Percentiles rank a stretch among this genome's conserved stretches.
Evolutionary conservation across 148 eudicot species (phyloP).

Genomic region (Chenopodium formosanum): DNA sequence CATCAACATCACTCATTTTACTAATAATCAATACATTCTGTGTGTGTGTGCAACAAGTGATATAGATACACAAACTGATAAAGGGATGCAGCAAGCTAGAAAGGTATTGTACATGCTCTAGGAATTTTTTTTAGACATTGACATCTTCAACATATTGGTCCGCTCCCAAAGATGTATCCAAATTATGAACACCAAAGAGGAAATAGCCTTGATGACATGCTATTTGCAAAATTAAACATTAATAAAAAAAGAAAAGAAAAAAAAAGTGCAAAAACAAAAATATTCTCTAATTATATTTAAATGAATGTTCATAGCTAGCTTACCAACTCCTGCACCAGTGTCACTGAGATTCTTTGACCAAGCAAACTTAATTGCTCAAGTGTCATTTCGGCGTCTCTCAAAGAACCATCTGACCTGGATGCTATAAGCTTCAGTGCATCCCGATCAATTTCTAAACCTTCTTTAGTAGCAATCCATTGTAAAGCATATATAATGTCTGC

Average conservation of each 20-base stretch:
- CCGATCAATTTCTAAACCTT: constrained; percentile 73
- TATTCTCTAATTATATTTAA: not conserved
- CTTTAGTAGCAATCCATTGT: constrained; percentile 86
- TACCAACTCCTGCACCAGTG: constrained; percentile 92
- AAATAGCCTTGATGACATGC: not conserved
- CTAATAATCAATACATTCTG: too few species aligned
- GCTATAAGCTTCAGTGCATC: constrained; percentile 93
- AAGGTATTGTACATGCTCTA: too few species aligned
- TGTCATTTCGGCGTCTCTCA: constrained; percentile 98
- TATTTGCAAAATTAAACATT: not conserved
- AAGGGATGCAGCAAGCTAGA: too few species aligned
- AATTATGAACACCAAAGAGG: not conserved
- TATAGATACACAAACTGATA: too few species aligned
- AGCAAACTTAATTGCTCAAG: constrained; percentile 92
- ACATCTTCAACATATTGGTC: not conserved
- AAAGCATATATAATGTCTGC: constrained; percentile 80
- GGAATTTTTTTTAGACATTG: too few species aligned
- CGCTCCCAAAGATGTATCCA: not conserved
- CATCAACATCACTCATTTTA: too few species aligned
- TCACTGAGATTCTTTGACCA: constrained; percentile 77
- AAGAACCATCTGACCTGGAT: constrained; percentile 89
- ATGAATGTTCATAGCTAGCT: constrained; percentile 7
- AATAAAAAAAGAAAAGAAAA: not conserved
- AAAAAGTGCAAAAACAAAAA: not conserved
- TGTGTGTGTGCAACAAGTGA: too few species aligned